Evolutionary conservation across 1,284 basidiomycete genomes (phyloP).

Genomic region (Sporisorium iseilematis-ciliati): DNA sequence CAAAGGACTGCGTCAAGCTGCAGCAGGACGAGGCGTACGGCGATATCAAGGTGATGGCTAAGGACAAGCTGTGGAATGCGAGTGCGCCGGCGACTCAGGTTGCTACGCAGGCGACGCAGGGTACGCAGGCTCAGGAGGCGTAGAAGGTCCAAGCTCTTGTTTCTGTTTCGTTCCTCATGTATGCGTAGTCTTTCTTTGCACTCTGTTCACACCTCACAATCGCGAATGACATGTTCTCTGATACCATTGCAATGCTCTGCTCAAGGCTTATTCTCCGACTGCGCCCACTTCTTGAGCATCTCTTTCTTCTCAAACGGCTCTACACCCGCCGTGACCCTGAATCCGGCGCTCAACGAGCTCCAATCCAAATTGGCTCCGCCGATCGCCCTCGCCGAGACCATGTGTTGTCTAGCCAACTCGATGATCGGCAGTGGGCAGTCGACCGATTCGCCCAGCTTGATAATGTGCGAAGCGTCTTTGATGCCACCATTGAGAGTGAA

Average conservation of each 20-base stretch:
- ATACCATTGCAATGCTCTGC: background rate
- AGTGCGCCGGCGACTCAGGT: slow-evolving; percentile 21
- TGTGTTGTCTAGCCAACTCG: slow-evolving; percentile 48
- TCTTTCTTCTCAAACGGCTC: slow-evolving; percentile 73
- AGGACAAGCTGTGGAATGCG: slow-evolving; percentile 77
- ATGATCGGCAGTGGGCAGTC: slow-evolving; percentile 82
- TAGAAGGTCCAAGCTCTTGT: background rate
- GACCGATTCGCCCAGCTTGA: slow-evolving; percentile 73
- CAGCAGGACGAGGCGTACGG: slow-evolving; percentile 79
- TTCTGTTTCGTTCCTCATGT: slow-evolving; percentile 13
- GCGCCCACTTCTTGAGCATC: slow-evolving; percentile 51
- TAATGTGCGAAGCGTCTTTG: slow-evolving; percentile 76
- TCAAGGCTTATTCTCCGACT: slow-evolving; percentile 13
- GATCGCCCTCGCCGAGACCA: slow-evolving; percentile 73
- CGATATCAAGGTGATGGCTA: slow-evolving; percentile 86
- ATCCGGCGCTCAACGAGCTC: slow-evolving; percentile 79
- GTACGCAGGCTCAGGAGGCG: slow-evolving; percentile 7
- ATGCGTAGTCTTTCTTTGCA: slow-evolving; percentile 16
- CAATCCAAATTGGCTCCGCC: slow-evolving; percentile 77
- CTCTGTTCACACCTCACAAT: background rate
- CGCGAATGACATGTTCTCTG: background rate
- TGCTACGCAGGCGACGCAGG: no score
- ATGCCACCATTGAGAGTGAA: slow-evolving; percentile 90
- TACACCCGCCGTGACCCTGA: slow-evolving; percentile 78
- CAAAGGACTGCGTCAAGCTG: slow-evolving; percentile 87